Conservation (phyloP, 345 rosid genomes). For the Eucalyptus leucophloia region DNA sequence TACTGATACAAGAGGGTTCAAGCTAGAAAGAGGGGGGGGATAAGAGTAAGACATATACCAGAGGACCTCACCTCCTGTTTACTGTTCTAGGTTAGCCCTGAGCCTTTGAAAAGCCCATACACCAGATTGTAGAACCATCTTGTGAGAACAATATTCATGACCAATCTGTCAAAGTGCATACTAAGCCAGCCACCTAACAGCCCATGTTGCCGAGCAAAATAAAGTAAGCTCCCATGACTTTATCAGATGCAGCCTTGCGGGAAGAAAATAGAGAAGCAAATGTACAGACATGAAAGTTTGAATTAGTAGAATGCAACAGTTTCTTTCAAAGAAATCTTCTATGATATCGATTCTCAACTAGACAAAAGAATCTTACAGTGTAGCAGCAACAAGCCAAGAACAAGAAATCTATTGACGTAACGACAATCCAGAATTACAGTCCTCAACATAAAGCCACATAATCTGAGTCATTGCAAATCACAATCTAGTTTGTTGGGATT, state of each 20-base stretch:
- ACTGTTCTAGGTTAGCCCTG: conserved; percentile 66
- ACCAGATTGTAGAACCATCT: conserved; percentile 79
- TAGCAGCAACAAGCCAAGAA: not conserved
- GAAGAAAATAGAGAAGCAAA: not conserved
- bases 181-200: not conserved
- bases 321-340: not conserved
- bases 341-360: not conserved
- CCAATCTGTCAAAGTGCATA: not conserved
- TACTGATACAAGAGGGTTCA: not conserved
- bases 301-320: not conserved
- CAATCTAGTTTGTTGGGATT: no score
- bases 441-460: not conserved
- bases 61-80: conserved; percentile 58
- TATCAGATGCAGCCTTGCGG: not conserved
- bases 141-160: conserved; percentile 1
- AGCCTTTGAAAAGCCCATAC: conserved; percentile 79
- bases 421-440: not conserved
- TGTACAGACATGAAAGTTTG: not conserved
- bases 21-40: not conserved
- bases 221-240: not conserved
- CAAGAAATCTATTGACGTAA: not conserved
- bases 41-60: not conserved
- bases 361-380: not conserved
- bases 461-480: not conserved
- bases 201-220: not conserved